Evolutionary conservation across 2,329 filamentous ascomycete genomes (phyloP).

Genomic region (Dactylonectria macrodidyma): DNA sequence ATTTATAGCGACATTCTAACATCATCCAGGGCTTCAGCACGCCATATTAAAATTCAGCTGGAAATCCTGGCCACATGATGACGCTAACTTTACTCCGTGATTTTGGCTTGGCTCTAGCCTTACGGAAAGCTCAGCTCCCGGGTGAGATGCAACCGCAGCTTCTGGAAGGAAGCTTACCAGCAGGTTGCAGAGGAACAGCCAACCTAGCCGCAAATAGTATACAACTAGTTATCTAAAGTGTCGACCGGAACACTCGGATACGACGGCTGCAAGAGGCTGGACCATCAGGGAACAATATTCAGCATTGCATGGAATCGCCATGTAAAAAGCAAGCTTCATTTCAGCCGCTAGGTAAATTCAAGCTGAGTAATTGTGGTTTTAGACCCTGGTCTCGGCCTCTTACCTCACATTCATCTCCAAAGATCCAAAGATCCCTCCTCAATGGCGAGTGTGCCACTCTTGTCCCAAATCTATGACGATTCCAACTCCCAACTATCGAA

Average conservation of each 20-base stretch:
- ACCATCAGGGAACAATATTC: neutral
- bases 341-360: neutral
- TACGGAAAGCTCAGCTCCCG: constrained; percentile 1
- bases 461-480: constrained; percentile 8
- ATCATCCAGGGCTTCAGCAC: neutral
- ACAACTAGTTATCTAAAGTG: neutral
- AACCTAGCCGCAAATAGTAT: neutral
- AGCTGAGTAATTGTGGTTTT: neutral
- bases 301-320: neutral
- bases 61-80: neutral
- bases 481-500: neutral
- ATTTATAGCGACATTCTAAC: constrained; percentile 2
- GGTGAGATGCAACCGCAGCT: neutral
- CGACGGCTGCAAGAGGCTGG: neutral
- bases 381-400: neutral
- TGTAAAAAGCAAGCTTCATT: neutral
- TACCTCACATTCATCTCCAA: neutral
- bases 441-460: neutral
- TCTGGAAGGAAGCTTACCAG: neutral
- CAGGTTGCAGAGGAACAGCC: neutral
- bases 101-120: neutral
- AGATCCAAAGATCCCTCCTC: neutral
- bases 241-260: neutral
- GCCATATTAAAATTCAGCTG: neutral
- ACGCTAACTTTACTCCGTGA: neutral